Evolutionary conservation across 257 asterid species (phyloP).

Genomic region (Osmanthus fragrans): DNA sequence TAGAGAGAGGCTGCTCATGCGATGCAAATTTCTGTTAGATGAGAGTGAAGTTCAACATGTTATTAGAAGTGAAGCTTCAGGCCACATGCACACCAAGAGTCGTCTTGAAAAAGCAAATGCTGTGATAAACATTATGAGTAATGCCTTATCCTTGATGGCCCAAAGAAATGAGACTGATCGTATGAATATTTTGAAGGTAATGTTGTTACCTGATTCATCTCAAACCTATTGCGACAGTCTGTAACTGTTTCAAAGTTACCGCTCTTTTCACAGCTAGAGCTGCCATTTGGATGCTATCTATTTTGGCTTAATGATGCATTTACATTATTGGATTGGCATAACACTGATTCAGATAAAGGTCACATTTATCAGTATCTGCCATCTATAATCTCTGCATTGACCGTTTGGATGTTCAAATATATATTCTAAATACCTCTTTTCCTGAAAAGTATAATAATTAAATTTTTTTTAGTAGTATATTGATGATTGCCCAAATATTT

Average conservation of each 20-base stretch:
- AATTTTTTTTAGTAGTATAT: background rate
- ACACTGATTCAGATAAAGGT: slow-evolving; percentile 9
- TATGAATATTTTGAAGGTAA: slow-evolving; percentile 92
- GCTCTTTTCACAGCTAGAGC: slow-evolving; percentile 10
- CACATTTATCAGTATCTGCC: slow-evolving; percentile 16
- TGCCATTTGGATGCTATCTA: slow-evolving; percentile 6
- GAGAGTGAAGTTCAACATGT: slow-evolving; percentile 84
- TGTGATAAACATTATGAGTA: slow-evolving; percentile 89
- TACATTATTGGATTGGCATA: slow-evolving; percentile 15
- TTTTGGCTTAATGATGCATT: slow-evolving; percentile 5
- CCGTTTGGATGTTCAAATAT: background rate
- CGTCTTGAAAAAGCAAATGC: slow-evolving; percentile 95
- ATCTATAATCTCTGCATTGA: slow-evolving; percentile 9
- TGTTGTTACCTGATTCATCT: slow-evolving; percentile 3
- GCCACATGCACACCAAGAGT: slow-evolving; percentile 46
- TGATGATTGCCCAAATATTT: background rate
- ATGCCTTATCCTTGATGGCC: slow-evolving; percentile 92
- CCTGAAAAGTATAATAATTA: background rate
- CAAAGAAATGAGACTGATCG: slow-evolving; percentile 94
- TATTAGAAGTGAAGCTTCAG: slow-evolving; percentile 54
- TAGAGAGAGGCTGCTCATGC: slow-evolving; percentile 98
- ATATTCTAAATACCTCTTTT: slow-evolving; percentile 11
- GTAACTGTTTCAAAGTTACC: slow-evolving; percentile 10
- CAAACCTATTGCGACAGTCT: slow-evolving; percentile 8
- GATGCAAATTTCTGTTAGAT: slow-evolving; percentile 93